Evolutionary conservation across 257 asterid species (phyloP).

Genomic region (Rauvolfia tetraphylla): DNA sequence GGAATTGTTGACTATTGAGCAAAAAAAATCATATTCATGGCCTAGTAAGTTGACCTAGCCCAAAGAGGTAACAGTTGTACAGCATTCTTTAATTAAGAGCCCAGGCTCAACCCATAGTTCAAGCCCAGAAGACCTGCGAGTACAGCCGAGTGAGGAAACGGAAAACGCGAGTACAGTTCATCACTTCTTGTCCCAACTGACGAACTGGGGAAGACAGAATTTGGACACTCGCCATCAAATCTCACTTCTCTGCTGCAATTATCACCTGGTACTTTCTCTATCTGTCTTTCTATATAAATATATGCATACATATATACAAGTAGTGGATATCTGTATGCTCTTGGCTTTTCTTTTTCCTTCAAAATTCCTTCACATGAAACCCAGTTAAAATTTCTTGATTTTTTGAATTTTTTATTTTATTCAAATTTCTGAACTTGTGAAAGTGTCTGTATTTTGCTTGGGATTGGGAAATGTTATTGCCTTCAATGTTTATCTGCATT

Average conservation of each 20-base stretch:
- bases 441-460: background rate
- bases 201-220: background rate
- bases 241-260: slow-evolving; percentile 16
- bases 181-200: slow-evolving; percentile 18
- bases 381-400: background rate
- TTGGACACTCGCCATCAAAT: slow-evolving; percentile 42
- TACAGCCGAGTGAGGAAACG: background rate
- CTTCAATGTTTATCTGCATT: background rate
- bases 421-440: background rate
- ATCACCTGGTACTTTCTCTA: too few species aligned
- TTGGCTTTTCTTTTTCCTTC: background rate
- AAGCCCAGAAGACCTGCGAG: slow-evolving; percentile 24
- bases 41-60: too few species aligned
- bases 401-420: background rate
- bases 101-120: background rate
- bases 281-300: too few species aligned
- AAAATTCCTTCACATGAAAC: too few species aligned
- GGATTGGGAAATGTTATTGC: background rate
- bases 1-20: too few species aligned
- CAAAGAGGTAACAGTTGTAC: too few species aligned
- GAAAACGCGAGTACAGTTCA: slow-evolving; percentile 31
- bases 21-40: too few species aligned
- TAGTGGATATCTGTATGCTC: too few species aligned
- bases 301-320: too few species aligned
- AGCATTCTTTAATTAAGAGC: too few species aligned